Percentiles rank a stretch among this genome's conserved stretches.
These are phyloP conservation scores for Pythium dissimile DNA, from an alignment of 352 stramenopile genomes.

Conservation along the genomic window DNA sequence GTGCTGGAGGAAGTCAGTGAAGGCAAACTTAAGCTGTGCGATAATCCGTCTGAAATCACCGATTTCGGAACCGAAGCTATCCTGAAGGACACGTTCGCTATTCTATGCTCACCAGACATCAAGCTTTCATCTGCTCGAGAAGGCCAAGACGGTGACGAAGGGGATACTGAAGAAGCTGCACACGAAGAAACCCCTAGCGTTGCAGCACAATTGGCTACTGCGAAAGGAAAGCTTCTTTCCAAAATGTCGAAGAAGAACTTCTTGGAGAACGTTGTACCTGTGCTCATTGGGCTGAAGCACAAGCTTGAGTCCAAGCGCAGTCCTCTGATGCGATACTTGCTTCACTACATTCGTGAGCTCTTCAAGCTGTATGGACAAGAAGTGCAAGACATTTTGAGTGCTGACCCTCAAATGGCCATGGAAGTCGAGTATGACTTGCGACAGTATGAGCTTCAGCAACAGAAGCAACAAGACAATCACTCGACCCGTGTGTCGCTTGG, in stretches of 20 bases:
- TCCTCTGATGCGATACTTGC: conserved; percentile 91
- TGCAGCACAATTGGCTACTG: conserved; percentile 74
- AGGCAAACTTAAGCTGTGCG: conserved; percentile 62
- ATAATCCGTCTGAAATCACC: conserved; percentile 72
- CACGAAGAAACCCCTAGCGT: conserved; percentile 37
- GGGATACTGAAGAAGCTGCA: conserved; percentile 56
- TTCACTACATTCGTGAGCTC: conserved; percentile 93
- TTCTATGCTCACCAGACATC: conserved; percentile 85
- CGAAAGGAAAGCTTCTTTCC: conserved; percentile 91
- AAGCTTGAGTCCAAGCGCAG: conserved; percentile 92
- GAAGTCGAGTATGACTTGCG: conserved; percentile 96
- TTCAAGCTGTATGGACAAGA: conserved; percentile 93
- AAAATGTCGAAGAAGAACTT: conserved; percentile 98
- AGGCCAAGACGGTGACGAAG: conserved; percentile 46
- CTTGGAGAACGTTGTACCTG: conserved; percentile 95
- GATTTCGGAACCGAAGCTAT: conserved; percentile 88
- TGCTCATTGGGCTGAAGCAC: conserved; percentile 95
- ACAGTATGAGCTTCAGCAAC: conserved; percentile 64
- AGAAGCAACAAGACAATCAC: conserved; percentile 35
- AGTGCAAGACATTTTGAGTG: conserved; percentile 92
- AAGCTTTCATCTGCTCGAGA: conserved; percentile 66
- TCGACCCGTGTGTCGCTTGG: conserved; percentile 17
- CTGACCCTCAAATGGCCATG: conserved; percentile 92
- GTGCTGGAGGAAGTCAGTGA: conserved; percentile 90
- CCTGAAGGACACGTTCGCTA: conserved; percentile 84